Base-by-base conservation (phyloP, 148 eudicot species). In the Cornus suecica region DNA sequence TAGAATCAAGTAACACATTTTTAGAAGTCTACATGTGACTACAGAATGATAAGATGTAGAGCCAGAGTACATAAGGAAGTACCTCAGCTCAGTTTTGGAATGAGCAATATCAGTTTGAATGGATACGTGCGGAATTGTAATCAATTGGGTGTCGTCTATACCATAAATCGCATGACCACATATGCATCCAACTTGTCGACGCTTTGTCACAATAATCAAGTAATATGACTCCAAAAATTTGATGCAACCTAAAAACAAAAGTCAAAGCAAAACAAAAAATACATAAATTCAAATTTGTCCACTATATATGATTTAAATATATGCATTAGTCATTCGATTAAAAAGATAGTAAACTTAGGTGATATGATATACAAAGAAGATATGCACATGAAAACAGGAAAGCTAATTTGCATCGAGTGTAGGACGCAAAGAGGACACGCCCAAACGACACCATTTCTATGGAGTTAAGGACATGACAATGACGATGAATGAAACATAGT, bases 121-220 rank as follows among this genome's bases (percentile, higher is more conserved):
- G 25, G 99, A 87, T 25, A 84, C 84, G 77, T 93, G 97, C 13
- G 99, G 99, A 73, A 95, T 90, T 26, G 94, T 85, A n/a, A 95
- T 90, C 77, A 95, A 78, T 74, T 95, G 97, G 80, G 90, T 92
- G 83, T 95, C 98, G 65, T 91, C 94, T 82, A 95, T 95, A 62
- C 90, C 73, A 78, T 93, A 95, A 61, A 95, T 87, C n/a, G 98
- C 94, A 90, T 95, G 98, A 67, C 99, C 99, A 84, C 99, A 93
- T 68, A 95, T 84, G 66, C 86, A 85, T 66, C 99, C 99, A 81
- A 95, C 91, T 84, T 95, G 98, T 62, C 90, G 79, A 27, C 98
- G 87, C 79, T 91, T 93, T 20, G 93, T 93, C 15, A 95, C 97
- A 85, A 95, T 77, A 83, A 95, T 86, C 77, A 95, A 79, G 77